phyloP scores from a whole-genome alignment of 352 stramenopile species.

The Thalassiosira exigua region DNA sequence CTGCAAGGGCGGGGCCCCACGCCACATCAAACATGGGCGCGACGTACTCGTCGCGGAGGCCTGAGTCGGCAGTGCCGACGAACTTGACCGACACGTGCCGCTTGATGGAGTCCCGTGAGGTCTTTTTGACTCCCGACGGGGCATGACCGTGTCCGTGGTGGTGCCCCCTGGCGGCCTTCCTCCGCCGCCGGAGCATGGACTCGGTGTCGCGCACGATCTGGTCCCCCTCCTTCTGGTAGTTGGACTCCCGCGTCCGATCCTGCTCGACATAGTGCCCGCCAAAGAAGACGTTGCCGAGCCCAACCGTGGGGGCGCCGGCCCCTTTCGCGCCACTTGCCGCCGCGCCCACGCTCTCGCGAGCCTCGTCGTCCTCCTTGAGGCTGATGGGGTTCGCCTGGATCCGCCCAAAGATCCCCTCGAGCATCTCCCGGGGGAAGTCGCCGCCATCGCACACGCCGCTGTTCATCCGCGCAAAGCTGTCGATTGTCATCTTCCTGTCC shows the following conservation, averaged over 20 bases:
- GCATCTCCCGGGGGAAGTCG: conserved; percentile 92
- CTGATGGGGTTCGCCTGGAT: conserved; percentile 95
- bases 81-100: conserved; percentile 50
- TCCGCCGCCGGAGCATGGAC: conserved; percentile 71
- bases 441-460: conserved; percentile 95
- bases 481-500: conserved; percentile 97
- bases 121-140: conserved; percentile 23
- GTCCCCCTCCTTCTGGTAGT: conserved; percentile 87
- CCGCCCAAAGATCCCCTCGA: conserved; percentile 93
- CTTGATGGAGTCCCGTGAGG: conserved; percentile 35
- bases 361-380: conserved; percentile 95
- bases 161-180: conserved; percentile 46
- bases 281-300: conserved; percentile 66
- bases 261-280: conserved; percentile 73
- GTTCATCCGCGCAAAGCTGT: conserved; percentile 96
- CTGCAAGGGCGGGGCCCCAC: conserved; percentile 95
- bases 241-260: conserved; percentile 77
- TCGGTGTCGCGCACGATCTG: conserved; percentile 85
- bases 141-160: neutral
- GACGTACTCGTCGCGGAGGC: conserved; percentile 86
- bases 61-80: conserved; percentile 80
- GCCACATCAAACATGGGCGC: conserved; percentile 97
- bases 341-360: conserved; percentile 68
- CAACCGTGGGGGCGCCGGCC: conserved; percentile 56
- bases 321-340: conserved; percentile 15